These are phyloP conservation scores for Craspedostauros australis DNA, from an alignment of 108 stramenopile species.

Conservation along the genomic window DNA sequence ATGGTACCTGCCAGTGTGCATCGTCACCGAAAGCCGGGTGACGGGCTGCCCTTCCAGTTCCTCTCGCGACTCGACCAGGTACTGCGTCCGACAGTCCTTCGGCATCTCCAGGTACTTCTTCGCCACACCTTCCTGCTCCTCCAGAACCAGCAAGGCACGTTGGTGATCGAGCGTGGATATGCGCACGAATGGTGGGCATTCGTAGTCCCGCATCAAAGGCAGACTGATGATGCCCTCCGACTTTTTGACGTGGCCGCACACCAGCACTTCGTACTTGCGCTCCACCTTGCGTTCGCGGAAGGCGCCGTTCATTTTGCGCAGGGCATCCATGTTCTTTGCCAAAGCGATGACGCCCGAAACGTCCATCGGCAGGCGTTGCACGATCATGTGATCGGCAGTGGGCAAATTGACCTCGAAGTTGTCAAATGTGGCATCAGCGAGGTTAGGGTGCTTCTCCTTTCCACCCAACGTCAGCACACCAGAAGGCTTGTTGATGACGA, in stretches of 20 bases:
- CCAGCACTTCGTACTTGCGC: conserved; percentile 72
- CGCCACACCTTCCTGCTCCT: conserved; percentile 39
- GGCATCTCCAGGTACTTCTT: conserved; percentile 70
- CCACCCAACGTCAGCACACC: conserved; percentile 73
- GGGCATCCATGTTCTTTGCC: conserved; percentile 55
- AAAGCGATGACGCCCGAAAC: conserved; percentile 79
- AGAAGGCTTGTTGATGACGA: conserved; percentile 78
- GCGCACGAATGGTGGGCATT: conserved; percentile 75
- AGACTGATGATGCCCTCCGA: conserved; percentile 63
- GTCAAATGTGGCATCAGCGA: conserved; percentile 65
- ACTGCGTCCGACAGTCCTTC: conserved; percentile 73
- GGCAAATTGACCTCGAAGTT: conserved; percentile 46
- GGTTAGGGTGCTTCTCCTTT: conserved; percentile 51
- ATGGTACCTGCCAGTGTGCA: conserved; percentile 77
- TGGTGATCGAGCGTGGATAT: conserved; percentile 75
- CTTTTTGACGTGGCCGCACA: conserved; percentile 63
- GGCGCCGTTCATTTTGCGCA: conserved; percentile 54
- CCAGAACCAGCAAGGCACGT: conserved; percentile 52
- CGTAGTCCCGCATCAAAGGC: conserved; percentile 76
- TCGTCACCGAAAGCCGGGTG: conserved; percentile 63
- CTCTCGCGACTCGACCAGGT: conserved; percentile 56
- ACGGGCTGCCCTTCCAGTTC: conserved; percentile 62
- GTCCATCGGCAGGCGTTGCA: conserved; percentile 82
- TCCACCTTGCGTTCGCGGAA: conserved; percentile 71
- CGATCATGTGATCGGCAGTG: conserved; percentile 77